These are phyloP conservation scores for Leptodermis oblonga DNA, from an alignment of 257 asterid species.

Conservation along the genomic window DNA sequence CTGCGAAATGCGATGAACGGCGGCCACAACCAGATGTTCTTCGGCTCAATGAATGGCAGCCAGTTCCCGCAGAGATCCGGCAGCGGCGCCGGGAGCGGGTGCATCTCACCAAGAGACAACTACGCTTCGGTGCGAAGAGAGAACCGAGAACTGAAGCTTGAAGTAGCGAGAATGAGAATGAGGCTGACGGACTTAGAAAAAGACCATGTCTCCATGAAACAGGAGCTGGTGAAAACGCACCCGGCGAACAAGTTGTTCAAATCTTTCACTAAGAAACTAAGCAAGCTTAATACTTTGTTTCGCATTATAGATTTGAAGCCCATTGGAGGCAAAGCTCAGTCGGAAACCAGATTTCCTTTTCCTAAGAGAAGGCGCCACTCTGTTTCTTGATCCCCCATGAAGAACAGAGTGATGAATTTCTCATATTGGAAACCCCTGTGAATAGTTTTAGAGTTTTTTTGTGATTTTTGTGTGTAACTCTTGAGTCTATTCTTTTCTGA, in stretches of 20 bases:
- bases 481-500: background rate
- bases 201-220: constrained; percentile 92
- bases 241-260: constrained; percentile 72
- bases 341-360: constrained; percentile 58
- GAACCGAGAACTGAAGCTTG: constrained; percentile 87
- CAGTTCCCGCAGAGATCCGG: constrained; percentile 78
- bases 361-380: constrained; percentile 83
- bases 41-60: constrained; percentile 46
- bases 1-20: constrained; percentile 91
- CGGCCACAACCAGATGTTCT: constrained; percentile 60
- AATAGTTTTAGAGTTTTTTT: constrained; percentile 17
- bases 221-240: constrained; percentile 68
- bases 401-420: constrained; percentile 20
- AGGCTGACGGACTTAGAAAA: constrained; percentile 90
- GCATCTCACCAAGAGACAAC: constrained; percentile 93
- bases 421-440: constrained; percentile 14
- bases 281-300: constrained; percentile 62
- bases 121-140: constrained; percentile 94
- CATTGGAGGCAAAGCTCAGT: constrained; percentile 40
- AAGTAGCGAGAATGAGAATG: constrained; percentile 96
- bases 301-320: constrained; percentile 50
- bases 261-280: constrained; percentile 61
- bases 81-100: constrained; percentile 87
- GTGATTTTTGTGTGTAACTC: constrained; percentile 22
- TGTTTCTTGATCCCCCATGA: constrained; percentile 45